A percentile compares a stretch with the other conserved stretches of the same genome.
These are phyloP conservation scores for Raffaelea albimanens DNA, from an alignment of 2,329 filamentous ascomycete species.

Conservation along the genomic window DNA sequence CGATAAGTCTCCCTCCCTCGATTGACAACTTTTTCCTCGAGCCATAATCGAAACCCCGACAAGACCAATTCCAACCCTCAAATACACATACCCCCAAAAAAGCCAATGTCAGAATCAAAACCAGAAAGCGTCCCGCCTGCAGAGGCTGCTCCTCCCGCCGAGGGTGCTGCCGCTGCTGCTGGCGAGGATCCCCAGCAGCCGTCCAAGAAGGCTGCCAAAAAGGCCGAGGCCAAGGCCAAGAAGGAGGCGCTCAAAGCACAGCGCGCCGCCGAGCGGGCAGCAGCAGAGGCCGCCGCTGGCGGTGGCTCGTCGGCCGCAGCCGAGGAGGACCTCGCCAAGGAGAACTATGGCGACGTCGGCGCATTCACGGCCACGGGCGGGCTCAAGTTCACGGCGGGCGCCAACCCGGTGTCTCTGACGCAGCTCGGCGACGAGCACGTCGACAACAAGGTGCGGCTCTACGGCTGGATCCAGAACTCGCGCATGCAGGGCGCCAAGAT, in stretches of 20 bases:
- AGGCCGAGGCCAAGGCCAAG: constrained; percentile 76
- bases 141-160: background rate
- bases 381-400: constrained; percentile 38
- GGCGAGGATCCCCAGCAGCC: too few relatives aligned
- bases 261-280: constrained; percentile 65
- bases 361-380: constrained; percentile 32
- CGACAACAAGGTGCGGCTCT: constrained; percentile 64
- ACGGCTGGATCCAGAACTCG: constrained; percentile 78
- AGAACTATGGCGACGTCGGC: constrained; percentile 59
- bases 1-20: too few relatives aligned
- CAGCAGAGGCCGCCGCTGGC: constrained; percentile 61
- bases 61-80: too few relatives aligned
- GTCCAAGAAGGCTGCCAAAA: constrained; percentile 77
- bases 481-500: constrained; percentile 86
- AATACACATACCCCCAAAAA: too few relatives aligned
- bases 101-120: too few relatives aligned
- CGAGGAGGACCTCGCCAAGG: constrained; percentile 57
- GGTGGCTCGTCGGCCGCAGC: constrained; percentile 48
- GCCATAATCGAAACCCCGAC: too few relatives aligned
- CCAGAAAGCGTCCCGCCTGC: background rate
- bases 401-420: constrained; percentile 50
- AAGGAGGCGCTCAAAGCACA: constrained; percentile 76
- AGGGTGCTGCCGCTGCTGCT: too few relatives aligned
- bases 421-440: constrained; percentile 55
- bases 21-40: too few relatives aligned